Evolutionary conservation across 371 early-diverging fungal genomes (phyloP).

Genomic region (Coelomomyces lativittatus): DNA sequence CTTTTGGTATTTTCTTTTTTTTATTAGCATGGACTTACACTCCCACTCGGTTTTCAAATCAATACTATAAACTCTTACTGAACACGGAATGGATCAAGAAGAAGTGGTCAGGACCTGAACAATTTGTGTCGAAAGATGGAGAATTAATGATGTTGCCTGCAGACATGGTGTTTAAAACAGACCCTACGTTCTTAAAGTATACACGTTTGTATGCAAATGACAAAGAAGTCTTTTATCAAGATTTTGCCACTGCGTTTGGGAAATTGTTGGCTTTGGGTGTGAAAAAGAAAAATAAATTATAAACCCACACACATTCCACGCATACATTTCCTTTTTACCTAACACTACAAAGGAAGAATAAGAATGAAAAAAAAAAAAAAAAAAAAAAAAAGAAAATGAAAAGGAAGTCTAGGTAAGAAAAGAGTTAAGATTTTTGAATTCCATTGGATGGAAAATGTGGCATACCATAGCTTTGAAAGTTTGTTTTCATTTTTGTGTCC

Average conservation of each 20-base stretch:
- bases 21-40: conserved; percentile 56
- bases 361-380: too few relatives aligned
- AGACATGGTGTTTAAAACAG: conserved; percentile 52
- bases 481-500: too few relatives aligned
- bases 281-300: conserved; percentile 2
- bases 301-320: too few relatives aligned
- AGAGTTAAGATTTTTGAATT: too few relatives aligned
- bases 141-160: conserved; percentile 50
- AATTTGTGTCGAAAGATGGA: conserved; percentile 58
- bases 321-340: too few relatives aligned
- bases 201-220: conserved; percentile 68
- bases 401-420: too few relatives aligned
- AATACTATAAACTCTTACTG: conserved; percentile 58
- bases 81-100: conserved; percentile 64
- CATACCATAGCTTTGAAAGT: too few relatives aligned
- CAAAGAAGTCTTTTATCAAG: conserved; percentile 54
- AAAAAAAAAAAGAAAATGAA: too few relatives aligned
- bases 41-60: conserved; percentile 73
- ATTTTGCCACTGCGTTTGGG: conserved; percentile 62
- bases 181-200: conserved; percentile 44
- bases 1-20: not conserved
- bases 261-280: conserved; percentile 79
- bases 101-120: conserved; percentile 65
- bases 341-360: too few relatives aligned
- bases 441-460: too few relatives aligned